Conservation (phyloP, 164 flowering plant genomes). For the Euptelea pleiosperma region DNA sequence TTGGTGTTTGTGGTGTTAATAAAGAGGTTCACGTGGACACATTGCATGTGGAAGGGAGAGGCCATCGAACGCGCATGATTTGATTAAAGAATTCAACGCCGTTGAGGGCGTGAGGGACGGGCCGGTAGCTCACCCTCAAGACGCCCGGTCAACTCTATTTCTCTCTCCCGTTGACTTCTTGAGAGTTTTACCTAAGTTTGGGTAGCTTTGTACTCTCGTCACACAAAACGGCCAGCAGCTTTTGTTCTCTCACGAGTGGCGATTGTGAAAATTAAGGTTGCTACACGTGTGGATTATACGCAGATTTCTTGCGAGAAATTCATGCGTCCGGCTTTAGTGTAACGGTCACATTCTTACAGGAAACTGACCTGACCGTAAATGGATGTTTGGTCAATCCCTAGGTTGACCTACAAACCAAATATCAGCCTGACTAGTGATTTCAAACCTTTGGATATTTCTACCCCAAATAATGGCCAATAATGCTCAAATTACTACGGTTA, state of each 20-base stretch:
- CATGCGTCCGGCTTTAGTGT: too few relatives aligned
- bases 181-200: background rate
- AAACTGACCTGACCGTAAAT: too few relatives aligned
- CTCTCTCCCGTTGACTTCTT: slow-evolving; percentile 13
- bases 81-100: slow-evolving; percentile 98
- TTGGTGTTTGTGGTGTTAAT: slow-evolving; percentile 7
- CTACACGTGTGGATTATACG: slow-evolving; percentile 19
- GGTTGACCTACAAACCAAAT: too few relatives aligned
- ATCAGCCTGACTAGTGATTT: too few relatives aligned
- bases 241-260: too few relatives aligned
- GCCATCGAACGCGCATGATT: slow-evolving; percentile 76
- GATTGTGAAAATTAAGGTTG: slow-evolving; percentile 12
- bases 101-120: slow-evolving; percentile 69
- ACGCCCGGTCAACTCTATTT: slow-evolving; percentile 69
- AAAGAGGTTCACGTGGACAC: slow-evolving; percentile 19
- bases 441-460: too few relatives aligned
- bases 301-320: too few relatives aligned
- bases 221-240: slow-evolving; percentile 18
- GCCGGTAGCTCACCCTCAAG: slow-evolving; percentile 99
- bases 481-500: too few relatives aligned
- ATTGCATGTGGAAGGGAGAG: slow-evolving; percentile 19
- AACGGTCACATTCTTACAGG: too few relatives aligned
- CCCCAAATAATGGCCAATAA: too few relatives aligned
- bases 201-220: slow-evolving; percentile 20
- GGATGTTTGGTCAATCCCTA: too few relatives aligned